Conservation (phyloP, 2,329 filamentous ascomycete species). For the Cercospora citrullina region DNA sequence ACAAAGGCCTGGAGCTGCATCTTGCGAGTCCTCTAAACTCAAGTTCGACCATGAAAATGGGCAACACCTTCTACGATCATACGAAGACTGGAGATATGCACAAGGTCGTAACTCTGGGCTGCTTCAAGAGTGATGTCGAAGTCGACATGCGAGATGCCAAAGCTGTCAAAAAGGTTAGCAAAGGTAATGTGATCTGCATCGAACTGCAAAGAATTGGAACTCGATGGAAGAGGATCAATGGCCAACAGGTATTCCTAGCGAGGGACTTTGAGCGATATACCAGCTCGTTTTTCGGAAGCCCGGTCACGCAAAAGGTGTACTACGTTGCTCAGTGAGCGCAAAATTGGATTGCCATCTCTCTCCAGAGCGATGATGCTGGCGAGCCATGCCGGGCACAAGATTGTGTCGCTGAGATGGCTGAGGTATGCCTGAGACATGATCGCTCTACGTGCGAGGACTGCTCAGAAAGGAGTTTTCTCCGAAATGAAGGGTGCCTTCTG, state of each 20-base stretch:
- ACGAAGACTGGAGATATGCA: neutral
- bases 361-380: neutral
- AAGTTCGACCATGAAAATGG: constrained; percentile 4
- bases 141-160: constrained; percentile 1
- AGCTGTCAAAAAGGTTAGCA: constrained; percentile 6
- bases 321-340: constrained; percentile 5
- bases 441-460: neutral
- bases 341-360: neutral
- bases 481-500: neutral
- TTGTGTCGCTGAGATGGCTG: neutral
- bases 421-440: neutral
- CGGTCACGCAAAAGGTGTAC: constrained; percentile 2
- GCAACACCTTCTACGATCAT: neutral
- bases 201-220: constrained; percentile 9
- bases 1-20: constrained; percentile 8
- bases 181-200: constrained; percentile 7
- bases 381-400: neutral
- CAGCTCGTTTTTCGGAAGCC: neutral
- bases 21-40: neutral
- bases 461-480: neutral
- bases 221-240: constrained; percentile 11
- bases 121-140: constrained; percentile 5
- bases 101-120: constrained; percentile 10
- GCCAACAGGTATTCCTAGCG: neutral
- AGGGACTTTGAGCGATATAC: constrained; percentile 1